Base-by-base conservation (phyloP, 2,329 filamentous ascomycete species). In the Trichoderma koningii region DNA sequence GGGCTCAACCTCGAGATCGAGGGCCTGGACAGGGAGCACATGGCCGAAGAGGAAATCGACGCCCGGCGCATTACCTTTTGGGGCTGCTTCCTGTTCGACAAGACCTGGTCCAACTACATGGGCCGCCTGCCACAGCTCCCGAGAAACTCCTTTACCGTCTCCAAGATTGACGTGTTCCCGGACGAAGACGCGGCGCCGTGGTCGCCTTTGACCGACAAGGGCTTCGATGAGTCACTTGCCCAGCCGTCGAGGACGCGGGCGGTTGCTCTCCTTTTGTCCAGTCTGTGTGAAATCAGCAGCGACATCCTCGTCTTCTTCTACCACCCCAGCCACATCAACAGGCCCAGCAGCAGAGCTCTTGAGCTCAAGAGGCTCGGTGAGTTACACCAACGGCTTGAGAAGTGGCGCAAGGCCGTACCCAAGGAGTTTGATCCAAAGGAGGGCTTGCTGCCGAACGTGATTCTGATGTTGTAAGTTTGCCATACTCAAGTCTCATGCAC, bases 31-130 rank as follows among this genome's bases (percentile, higher is more conserved):
- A 82, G 80, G 65, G 82, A 84, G 57, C 77, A 81, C 30, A 83
- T 94, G 69, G 87, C 88, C 67, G 92, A 97, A 65, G 85, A 90
- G 53, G 94, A 97, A 75, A 85, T 96, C 45, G 95, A 99, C 77
- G 93, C 93, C 3, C 84, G 95, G 45, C 85, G 91, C 61, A 89
- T 98, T 48, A 98, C 95, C 0, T 98, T 97, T 73, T 98, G 95
- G 95, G 95, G 95, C 7, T 97, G 93, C 75, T 98, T 95, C 76
- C 79, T 97, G n/a, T 96, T 98, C 75, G 95, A 99, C 80, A 98
- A 97, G 83, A 96, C 92, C 76, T 98, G 94, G 93, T 97, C 93
- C 56, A 98, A 97, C 75, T 98, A 98, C 71, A 85, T 98, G 28
- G 94, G 95, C 55, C 89, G 95, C 50, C 82, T 97, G 67, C 94